Base-by-base conservation (phyloP, 495 filamentous ascomycete species). In the Zalerion maritima region DNA sequence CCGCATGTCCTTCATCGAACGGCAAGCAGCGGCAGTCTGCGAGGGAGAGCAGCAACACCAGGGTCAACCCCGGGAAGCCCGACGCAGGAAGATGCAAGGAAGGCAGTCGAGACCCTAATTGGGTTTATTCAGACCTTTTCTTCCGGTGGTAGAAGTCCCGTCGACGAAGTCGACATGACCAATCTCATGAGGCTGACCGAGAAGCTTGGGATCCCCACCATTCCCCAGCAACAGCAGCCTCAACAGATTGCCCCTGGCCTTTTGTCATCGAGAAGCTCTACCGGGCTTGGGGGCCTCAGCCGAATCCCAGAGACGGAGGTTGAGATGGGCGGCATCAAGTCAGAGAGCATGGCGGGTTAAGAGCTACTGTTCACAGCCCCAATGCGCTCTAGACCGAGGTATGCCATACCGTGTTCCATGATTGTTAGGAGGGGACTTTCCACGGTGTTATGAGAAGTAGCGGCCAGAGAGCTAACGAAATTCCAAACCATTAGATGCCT, bases 41-140 rank as follows among this genome's bases (percentile, higher is more conserved):
- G 13, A 47, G 63, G 24, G 54, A 62, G 4, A 52, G 51, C 2
- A 58, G 48, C 9, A 62, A 59, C 1, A 48, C 58, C 0, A 27
- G 55, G 55, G 3, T 67, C 59, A 2, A 59, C 59, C 18, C 65
- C 60, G 1, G 57, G 60, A n/a, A 76, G 78, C 0, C 85, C 86
- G 0, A 86, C 81, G 1, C 82, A 84, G 46, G 89, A 94, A 37
- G 87, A 97, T 46, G 89, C 89, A 1, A 65, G 76, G 16, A 68
- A 70, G 20, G 91, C 89, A 2, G 65, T 94, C 13, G 84, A 94
- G 44, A 68, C 87, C 8, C 67, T 96, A 1, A 70, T 92, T 55
- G 78, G 63, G 30, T 96, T 84, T 49, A 80, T 94, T 52, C 67
- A 80, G 38, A 70, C 76, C 25, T 73, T 83, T 41, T 72, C 78